These are phyloP conservation scores for Vigna nakashimae DNA, from an alignment of 306 rosid genomes.

Conservation along the genomic window DNA sequence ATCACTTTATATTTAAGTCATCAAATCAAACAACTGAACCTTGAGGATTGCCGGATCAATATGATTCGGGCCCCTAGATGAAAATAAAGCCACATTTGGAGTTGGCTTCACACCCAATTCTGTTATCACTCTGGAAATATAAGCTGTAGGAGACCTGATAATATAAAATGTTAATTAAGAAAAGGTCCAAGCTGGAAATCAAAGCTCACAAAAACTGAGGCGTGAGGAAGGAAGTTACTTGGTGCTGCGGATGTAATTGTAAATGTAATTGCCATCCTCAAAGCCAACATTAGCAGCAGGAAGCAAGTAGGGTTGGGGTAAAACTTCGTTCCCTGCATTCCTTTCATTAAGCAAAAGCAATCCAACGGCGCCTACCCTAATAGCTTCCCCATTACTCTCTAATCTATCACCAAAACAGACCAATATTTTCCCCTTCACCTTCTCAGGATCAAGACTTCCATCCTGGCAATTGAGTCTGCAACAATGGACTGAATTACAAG, in stretches of 20 bases:
- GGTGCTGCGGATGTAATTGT: constrained; percentile 54
- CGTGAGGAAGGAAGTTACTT: constrained; percentile 42
- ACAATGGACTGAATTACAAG: not conserved
- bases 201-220: not conserved
- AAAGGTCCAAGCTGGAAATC: not conserved
- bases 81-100: constrained; percentile 67
- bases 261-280: constrained; percentile 48
- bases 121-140: constrained; percentile 53
- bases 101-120: constrained; percentile 50
- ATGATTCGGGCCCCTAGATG: constrained; percentile 72
- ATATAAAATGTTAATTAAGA: not conserved
- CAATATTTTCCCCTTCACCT: constrained; percentile 69
- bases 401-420: constrained; percentile 50
- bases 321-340: not conserved
- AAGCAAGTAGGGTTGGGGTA: constrained; percentile 57
- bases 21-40: constrained; percentile 45
- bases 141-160: constrained; percentile 60
- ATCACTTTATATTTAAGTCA: not conserved
- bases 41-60: constrained; percentile 61
- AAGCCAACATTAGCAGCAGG: constrained; percentile 59
- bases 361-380: constrained; percentile 64
- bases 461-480: constrained; percentile 51
- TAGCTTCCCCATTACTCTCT: not conserved
- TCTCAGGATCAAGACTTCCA: constrained; percentile 57
- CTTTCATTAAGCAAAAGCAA: constrained; percentile 62